These are phyloP conservation scores for Solanum ossicruentum DNA, from an alignment of 257 asterid species.

Conservation along the genomic window DNA sequence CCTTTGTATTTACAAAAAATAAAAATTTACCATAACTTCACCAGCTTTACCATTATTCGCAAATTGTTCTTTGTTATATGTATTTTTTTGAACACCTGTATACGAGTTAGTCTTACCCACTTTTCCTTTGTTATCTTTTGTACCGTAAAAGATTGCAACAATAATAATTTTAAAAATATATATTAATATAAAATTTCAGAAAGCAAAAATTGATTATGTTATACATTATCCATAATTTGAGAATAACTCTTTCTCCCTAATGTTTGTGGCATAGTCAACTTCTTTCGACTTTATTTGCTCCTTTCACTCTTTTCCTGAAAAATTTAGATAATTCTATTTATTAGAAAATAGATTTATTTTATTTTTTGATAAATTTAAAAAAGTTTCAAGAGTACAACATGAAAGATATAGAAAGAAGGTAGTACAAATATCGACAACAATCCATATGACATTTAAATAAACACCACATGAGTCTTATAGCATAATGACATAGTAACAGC, in stretches of 20 bases:
- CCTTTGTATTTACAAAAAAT: neutral
- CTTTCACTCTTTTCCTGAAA: too few species aligned
- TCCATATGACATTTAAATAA: too few species aligned
- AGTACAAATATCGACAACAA: too few species aligned
- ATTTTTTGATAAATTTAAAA: too few species aligned
- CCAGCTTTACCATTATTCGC: neutral
- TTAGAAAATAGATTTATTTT: too few species aligned
- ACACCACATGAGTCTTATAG: too few species aligned
- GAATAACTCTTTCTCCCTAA: neutral
- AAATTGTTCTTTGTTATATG: neutral
- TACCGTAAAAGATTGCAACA: too few species aligned
- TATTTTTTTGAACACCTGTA: neutral
- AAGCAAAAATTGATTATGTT: neutral
- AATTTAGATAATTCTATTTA: too few species aligned
- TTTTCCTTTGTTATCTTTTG: neutral
- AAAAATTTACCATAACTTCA: neutral
- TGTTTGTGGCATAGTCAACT: neutral
- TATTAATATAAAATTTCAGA: neutral
- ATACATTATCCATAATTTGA: neutral
- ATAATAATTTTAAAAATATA: too few species aligned
- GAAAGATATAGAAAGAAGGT: too few species aligned
- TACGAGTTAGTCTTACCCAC: neutral
- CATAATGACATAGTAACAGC: too few species aligned
- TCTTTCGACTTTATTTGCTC: neutral
- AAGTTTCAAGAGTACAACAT: too few species aligned